phyloP scores from a whole-genome alignment of 495 filamentous ascomycete genomes.

The Xylaria bambusicola region DNA sequence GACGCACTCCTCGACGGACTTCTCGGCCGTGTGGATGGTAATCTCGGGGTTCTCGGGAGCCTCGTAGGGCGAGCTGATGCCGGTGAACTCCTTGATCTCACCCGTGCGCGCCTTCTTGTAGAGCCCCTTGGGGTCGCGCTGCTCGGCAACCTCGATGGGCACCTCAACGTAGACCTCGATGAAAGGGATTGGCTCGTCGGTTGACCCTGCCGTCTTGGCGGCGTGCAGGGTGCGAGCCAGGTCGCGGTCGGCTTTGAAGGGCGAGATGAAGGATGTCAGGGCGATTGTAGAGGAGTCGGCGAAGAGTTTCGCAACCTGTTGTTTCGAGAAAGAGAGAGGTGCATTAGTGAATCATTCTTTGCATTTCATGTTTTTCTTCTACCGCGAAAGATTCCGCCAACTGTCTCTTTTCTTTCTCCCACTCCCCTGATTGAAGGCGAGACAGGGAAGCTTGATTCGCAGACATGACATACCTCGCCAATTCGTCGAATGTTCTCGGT shows the following conservation, averaged over 20 bases:
- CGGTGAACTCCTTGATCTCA: slow-evolving; percentile 96
- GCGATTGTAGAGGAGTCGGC: slow-evolving; percentile 85
- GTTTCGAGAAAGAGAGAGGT: no score
- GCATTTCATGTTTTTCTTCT: no score
- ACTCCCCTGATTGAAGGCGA: no score
- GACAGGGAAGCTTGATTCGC: no score
- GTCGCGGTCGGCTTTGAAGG: slow-evolving; percentile 82
- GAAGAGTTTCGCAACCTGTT: slow-evolving; percentile 89
- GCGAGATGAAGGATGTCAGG: slow-evolving; percentile 95
- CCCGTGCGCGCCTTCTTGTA: slow-evolving; percentile 95
- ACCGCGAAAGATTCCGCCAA: no score
- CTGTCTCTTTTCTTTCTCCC: no score
- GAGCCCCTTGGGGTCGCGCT: slow-evolving; percentile 92
- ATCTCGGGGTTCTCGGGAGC: slow-evolving; percentile 84
- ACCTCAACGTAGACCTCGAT: slow-evolving; percentile 92
- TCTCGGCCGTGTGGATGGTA: slow-evolving; percentile 72
- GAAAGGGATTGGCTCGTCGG: slow-evolving; percentile 71
- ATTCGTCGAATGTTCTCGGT: slow-evolving; percentile 98
- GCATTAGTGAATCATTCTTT: no score
- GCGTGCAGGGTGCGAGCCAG: slow-evolving; percentile 79
- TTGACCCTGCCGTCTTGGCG: slow-evolving; percentile 41
- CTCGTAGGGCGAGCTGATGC: slow-evolving; percentile 92
- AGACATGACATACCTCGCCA: slow-evolving; percentile 71
- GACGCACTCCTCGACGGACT: slow-evolving; percentile 83
- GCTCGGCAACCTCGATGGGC: slow-evolving; percentile 85